Percentiles rank a stretch among this genome's conserved stretches.
phyloP scores from a whole-genome alignment of 768 basidiomycete species.

The Panaeolus papilionaceus region DNA sequence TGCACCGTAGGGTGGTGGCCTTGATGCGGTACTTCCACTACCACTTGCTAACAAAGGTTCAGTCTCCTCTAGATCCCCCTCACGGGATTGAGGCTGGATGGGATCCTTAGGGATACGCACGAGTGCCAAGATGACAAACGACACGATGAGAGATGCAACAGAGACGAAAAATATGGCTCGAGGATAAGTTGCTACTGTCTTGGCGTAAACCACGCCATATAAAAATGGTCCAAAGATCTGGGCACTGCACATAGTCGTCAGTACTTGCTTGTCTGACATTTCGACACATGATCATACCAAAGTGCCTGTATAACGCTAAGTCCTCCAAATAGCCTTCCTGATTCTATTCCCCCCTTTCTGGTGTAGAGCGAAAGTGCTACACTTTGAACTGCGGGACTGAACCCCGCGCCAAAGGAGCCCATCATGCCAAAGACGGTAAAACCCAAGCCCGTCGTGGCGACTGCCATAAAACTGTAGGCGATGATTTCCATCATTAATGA shows the following conservation, averaged over 20 bases:
- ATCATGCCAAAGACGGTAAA: constrained; percentile 61
- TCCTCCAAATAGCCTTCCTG: constrained; percentile 82
- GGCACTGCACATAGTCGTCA: constrained; percentile 44
- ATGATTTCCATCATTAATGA: constrained; percentile 65
- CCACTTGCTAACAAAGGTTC: not conserved
- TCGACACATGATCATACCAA: constrained; percentile 43
- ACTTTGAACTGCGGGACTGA: constrained; percentile 71
- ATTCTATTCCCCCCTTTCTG: constrained; percentile 60
- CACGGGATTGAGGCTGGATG: not conserved
- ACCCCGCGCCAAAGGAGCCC: constrained; percentile 65
- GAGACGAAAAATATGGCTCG: constrained; percentile 72
- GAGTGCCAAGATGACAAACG: constrained; percentile 52
- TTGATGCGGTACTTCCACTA: not conserved
- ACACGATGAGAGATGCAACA: constrained; percentile 41
- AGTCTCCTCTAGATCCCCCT: not conserved
- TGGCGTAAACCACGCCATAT: constrained; percentile 74
- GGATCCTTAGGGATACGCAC: constrained; percentile 45
- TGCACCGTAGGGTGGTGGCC: not conserved
- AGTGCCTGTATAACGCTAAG: constrained; percentile 77
- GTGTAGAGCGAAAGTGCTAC: constrained; percentile 73
- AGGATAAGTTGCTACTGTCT: constrained; percentile 74
- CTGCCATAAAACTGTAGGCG: constrained; percentile 55
- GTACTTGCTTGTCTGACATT: not conserved
- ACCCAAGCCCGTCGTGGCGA: constrained; percentile 48
- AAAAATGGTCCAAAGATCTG: constrained; percentile 75